These are phyloP conservation scores for Tolypocladium guangdongense DNA, from an alignment of 2,329 filamentous ascomycete species.

Conservation along the genomic window DNA sequence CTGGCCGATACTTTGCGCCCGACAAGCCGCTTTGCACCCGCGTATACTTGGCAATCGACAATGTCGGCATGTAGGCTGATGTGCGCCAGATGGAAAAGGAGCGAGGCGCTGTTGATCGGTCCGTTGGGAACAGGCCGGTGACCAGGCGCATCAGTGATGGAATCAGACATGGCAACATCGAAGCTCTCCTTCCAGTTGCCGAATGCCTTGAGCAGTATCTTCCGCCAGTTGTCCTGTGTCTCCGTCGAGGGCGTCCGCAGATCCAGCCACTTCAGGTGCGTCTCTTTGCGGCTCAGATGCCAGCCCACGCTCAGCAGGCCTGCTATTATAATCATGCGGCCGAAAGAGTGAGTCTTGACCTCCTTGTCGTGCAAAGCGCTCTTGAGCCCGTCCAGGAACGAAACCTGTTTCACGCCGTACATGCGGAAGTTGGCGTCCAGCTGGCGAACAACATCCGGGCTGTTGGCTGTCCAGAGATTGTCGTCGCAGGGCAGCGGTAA, in stretches of 20 bases:
- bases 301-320: conserved; percentile 83
- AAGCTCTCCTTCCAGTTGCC: conserved; percentile 83
- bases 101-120: conserved; percentile 67
- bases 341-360: conserved; percentile 79
- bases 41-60: conserved; percentile 82
- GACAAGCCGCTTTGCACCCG: conserved; percentile 64
- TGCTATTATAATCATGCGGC: conserved; percentile 81
- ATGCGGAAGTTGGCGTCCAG: conserved; percentile 67
- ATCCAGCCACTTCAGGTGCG: conserved; percentile 71
- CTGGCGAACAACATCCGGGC: conserved; percentile 62
- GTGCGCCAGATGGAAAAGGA: conserved; percentile 77
- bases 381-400: conserved; percentile 78
- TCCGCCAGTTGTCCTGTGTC: conserved; percentile 64
- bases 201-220: conserved; percentile 65
- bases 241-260: conserved; percentile 51
- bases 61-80: conserved; percentile 86
- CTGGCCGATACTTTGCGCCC: conserved; percentile 67
- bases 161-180: conserved; percentile 50
- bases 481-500: conserved; percentile 82
- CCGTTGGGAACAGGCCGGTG: conserved; percentile 39
- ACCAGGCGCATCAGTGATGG: conserved; percentile 20
- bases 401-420: conserved; percentile 67
- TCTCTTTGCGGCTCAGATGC: conserved; percentile 81
- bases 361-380: conserved; percentile 70
- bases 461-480: conserved; percentile 72